phyloP scores from a whole-genome alignment of 805 yeast species.

The Saturnispora bothae region DNA sequence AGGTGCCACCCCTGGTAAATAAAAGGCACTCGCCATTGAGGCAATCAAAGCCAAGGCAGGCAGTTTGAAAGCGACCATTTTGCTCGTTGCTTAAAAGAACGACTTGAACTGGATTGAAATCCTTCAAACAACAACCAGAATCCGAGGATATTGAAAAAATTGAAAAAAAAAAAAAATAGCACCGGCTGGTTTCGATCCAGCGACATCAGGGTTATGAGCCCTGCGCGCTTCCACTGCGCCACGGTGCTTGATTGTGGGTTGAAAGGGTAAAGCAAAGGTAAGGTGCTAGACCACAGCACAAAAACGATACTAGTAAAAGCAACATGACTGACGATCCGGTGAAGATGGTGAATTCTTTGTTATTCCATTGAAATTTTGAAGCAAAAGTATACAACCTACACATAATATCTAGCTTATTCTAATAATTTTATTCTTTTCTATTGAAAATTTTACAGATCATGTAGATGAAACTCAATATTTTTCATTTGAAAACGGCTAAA shows the following conservation, averaged over 20 bases:
- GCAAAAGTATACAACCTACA: no score
- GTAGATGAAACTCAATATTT: no score
- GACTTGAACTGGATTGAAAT: background rate
- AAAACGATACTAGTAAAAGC: no score
- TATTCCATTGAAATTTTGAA: no score
- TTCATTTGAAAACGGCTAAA: no score
- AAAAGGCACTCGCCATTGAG: conserved; percentile 35
- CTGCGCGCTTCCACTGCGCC: conserved; percentile 99
- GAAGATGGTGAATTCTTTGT: no score
- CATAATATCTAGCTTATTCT: no score
- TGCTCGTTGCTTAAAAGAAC: background rate
- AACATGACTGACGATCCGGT: no score
- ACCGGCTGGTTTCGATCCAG: conserved; percentile 94
- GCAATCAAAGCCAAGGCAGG: background rate
- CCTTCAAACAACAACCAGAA: no score
- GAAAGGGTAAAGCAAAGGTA: background rate
- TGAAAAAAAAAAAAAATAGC: conserved; percentile 42
- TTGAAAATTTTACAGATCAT: no score
- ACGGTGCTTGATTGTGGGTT: conserved; percentile 51
- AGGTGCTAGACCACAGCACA: background rate
- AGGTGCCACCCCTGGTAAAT: conserved; percentile 94
- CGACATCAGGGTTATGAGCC: conserved; percentile 99
- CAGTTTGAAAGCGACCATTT: background rate
- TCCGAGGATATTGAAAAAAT: conserved; percentile 5
- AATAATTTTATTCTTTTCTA: no score